Base-by-base conservation (phyloP, 805 yeast species). In the Lipomyces mesembrius region DNA sequence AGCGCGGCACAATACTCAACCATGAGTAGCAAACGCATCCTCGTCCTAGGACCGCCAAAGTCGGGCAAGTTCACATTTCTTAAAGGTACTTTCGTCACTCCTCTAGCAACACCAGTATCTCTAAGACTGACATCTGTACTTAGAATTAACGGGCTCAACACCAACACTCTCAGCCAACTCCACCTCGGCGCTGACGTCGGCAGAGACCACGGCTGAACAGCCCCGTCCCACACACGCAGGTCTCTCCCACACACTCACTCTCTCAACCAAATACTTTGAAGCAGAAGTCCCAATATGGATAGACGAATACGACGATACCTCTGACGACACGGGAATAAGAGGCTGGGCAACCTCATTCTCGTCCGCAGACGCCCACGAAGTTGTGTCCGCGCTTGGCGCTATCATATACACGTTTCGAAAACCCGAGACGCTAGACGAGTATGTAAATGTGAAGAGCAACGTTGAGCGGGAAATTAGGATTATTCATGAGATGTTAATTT, bases 341-440 rank as follows among this genome's bases (percentile, higher is more conserved):
- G 70, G 64, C 3, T 80, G 83, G 83, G 72, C 70, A 6, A 56
- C 60, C 12, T 72, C 72, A 12, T 80, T 79, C 65, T 49, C 72
- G 14, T 70, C 78, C 5, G 71, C 66, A 0, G 79, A 74, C 39
- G 82, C 82, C 2, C 54, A 53, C n/a, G 80, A 77, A 61, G 81
- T 79, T 0, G 70, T 81, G 0, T 76, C 77, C 12, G 80, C 75
- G 14, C 70, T 80, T 1, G 76, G 75, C 8, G 77, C 79, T n/a
- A 73, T 80, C n/a, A 67, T 80, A 12, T 73, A 71, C 65, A 76
- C 79, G 8, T 65, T 77, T 27, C 57, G 73, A n/a, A 58, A 59
- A 29, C 72, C 70, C 8, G 12, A 58, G 12, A 25, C 25, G 5
- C 52, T 3, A 6, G 35, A 46, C 2, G 74, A 74, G 11, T 64